Evolutionary conservation across 768 basidiomycete genomes (phyloP).

Genomic region (Rhodosporidiobolus sp.): DNA sequence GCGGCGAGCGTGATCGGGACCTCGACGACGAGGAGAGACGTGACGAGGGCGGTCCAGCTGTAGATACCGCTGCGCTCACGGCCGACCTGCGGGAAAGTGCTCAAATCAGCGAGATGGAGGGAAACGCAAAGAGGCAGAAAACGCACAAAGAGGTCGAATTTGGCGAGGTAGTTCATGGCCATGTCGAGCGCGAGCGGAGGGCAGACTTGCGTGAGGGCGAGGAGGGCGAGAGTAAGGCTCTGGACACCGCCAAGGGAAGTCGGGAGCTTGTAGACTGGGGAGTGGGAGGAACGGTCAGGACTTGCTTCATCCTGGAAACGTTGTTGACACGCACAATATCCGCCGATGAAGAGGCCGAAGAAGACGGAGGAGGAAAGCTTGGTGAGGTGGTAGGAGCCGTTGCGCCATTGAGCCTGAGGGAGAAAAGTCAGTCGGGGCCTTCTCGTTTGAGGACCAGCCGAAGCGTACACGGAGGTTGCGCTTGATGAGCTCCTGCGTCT

Average conservation of each 20-base stretch:
- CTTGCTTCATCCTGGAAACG: no score
- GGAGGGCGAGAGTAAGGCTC: background rate
- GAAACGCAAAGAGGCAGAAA: background rate
- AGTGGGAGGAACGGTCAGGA: no score
- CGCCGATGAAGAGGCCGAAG: constrained; percentile 33
- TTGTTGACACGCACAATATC: background rate
- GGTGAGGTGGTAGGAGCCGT: constrained; percentile 47
- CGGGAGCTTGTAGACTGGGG: background rate
- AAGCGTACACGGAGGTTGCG: constrained; percentile 1
- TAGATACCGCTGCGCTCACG: constrained; percentile 32
- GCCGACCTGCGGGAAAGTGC: background rate
- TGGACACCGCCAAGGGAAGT: constrained; percentile 2
- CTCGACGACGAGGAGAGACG: constrained; percentile 6
- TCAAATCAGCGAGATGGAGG: background rate
- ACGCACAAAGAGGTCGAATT: constrained; percentile 15
- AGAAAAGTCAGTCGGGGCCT: background rate
- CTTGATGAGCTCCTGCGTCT: constrained; percentile 26
- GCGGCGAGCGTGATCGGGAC: constrained; percentile 12
- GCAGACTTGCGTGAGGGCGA: constrained; percentile 5
- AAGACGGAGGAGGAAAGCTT: constrained; percentile 20
- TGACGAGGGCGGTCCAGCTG: constrained; percentile 17
- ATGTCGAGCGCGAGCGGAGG: constrained; percentile 24
- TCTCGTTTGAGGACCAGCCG: background rate
- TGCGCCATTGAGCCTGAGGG: constrained; percentile 48
- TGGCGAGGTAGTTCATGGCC: background rate